Percentiles rank a stretch among this genome's conserved stretches.
phyloP scores from a whole-genome alignment of 805 yeast species.

The Wickerhamiella parazyma region DNA sequence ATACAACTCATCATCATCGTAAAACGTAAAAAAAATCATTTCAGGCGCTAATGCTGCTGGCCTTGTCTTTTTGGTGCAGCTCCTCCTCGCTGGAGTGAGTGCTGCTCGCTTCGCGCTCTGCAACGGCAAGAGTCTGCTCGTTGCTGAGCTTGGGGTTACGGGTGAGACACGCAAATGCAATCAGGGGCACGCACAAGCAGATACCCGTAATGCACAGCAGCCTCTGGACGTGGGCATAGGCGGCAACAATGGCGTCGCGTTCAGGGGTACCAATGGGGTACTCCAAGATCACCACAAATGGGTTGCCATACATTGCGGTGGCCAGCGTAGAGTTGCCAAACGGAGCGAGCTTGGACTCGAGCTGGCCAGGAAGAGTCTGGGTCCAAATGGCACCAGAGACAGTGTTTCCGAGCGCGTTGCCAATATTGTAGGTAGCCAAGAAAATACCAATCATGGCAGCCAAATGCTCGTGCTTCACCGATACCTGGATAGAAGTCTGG shows the following conservation, averaged over 20 bases:
- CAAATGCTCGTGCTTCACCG: slow-evolving; percentile 49
- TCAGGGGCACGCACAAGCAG: neutral
- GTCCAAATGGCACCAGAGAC: slow-evolving; percentile 66
- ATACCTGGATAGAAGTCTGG: slow-evolving; percentile 46
- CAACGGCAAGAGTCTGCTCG: neutral
- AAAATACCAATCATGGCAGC: slow-evolving; percentile 47
- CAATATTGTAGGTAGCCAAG: slow-evolving; percentile 46
- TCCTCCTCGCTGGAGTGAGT: neutral
- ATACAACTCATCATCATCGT: neutral
- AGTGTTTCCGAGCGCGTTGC: slow-evolving; percentile 48
- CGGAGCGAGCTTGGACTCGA: slow-evolving; percentile 27
- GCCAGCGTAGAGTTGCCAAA: neutral
- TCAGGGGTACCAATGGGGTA: neutral
- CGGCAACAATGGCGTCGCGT: neutral
- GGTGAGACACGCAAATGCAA: neutral
- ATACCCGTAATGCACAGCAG: neutral
- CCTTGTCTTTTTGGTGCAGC: neutral
- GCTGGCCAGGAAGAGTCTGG: slow-evolving; percentile 36
- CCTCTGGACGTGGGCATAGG: neutral
- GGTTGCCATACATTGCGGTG: neutral
- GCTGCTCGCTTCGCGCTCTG: neutral
- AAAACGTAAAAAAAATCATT: too few species aligned
- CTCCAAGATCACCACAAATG: neutral
- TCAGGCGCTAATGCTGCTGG: too few species aligned
- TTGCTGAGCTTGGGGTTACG: neutral